A percentile compares a stretch with the other conserved stretches of the same genome.
These are phyloP conservation scores for Fusarium concolor DNA, from an alignment of 2,329 filamentous ascomycete species.

Conservation along the genomic window DNA sequence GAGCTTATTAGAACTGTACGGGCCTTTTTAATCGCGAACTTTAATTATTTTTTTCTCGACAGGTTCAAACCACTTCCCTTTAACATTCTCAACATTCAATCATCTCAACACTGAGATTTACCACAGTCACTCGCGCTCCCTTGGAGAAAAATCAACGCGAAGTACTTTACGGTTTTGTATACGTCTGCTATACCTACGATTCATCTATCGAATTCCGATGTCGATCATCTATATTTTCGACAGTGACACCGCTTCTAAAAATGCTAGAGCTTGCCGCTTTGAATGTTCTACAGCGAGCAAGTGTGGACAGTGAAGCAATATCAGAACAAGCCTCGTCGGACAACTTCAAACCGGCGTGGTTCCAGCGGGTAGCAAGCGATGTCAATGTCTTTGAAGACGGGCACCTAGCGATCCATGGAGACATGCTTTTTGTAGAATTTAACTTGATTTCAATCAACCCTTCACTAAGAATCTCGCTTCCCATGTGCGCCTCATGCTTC, in stretches of 20 bases:
- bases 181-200: neutral
- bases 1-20: constrained; percentile 20
- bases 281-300: constrained; percentile 66
- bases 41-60: constrained; percentile 29
- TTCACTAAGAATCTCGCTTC: constrained; percentile 7
- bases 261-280: constrained; percentile 75
- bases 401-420: constrained; percentile 53
- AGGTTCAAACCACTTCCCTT: neutral
- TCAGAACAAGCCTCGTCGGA: constrained; percentile 53
- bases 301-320: constrained; percentile 79
- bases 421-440: constrained; percentile 43
- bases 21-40: constrained; percentile 6
- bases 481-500: constrained; percentile 1
- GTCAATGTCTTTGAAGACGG: constrained; percentile 39
- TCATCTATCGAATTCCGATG: constrained; percentile 1
- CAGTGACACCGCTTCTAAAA: constrained; percentile 64
- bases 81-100: neutral
- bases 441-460: constrained; percentile 2
- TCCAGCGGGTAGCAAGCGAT: constrained; percentile 50
- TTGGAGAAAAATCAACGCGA: constrained; percentile 26
- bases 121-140: constrained; percentile 11
- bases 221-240: neutral
- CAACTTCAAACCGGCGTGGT: constrained; percentile 41
- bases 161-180: constrained; percentile 40
- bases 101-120: neutral